Percentiles rank a stretch among this genome's conserved stretches.
These are phyloP conservation scores for Starmerella stellata DNA, from an alignment of 805 yeast genomes.

Conservation along the genomic window DNA sequence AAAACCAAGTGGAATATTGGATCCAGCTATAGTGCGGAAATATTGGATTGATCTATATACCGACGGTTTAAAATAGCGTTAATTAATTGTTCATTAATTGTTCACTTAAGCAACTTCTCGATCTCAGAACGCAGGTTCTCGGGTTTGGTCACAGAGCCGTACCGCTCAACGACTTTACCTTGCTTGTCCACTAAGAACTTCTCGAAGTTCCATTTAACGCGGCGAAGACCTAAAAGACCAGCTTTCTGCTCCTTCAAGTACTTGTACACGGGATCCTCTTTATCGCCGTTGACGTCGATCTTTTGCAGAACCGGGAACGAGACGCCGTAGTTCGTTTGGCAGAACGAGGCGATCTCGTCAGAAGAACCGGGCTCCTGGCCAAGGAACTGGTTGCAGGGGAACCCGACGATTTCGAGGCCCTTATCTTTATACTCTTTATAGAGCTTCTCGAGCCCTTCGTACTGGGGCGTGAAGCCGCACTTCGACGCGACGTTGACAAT, in stretches of 20 bases:
- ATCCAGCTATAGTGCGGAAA: no score
- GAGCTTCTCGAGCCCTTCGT: constrained; percentile 49
- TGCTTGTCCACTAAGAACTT: constrained; percentile 43
- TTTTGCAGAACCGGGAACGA: constrained; percentile 76
- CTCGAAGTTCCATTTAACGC: constrained; percentile 67
- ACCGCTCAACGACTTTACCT: constrained; percentile 47
- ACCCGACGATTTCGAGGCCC: constrained; percentile 57
- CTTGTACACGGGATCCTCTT: constrained; percentile 63
- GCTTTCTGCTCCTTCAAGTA: constrained; percentile 53
- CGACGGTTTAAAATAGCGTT: no score
- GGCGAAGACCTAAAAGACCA: constrained; percentile 46
- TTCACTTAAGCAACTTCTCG: constrained; percentile 33
- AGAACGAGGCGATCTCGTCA: constrained; percentile 54
- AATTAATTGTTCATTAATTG: no score
- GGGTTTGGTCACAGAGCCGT: constrained; percentile 56
- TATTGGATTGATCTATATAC: no score
- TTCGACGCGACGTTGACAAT: constrained; percentile 81
- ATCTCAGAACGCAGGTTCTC: constrained; percentile 37
- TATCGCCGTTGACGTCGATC: constrained; percentile 74
- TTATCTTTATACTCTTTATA: constrained; percentile 45
- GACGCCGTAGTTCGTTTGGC: constrained; percentile 72
- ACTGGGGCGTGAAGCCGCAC: constrained; percentile 67
- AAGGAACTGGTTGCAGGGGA: constrained; percentile 87
- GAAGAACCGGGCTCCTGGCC: constrained; percentile 55
- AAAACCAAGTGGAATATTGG: no score